Evolutionary conservation across 805 yeast genomes (phyloP).

Genomic region (Candida adriatica): DNA sequence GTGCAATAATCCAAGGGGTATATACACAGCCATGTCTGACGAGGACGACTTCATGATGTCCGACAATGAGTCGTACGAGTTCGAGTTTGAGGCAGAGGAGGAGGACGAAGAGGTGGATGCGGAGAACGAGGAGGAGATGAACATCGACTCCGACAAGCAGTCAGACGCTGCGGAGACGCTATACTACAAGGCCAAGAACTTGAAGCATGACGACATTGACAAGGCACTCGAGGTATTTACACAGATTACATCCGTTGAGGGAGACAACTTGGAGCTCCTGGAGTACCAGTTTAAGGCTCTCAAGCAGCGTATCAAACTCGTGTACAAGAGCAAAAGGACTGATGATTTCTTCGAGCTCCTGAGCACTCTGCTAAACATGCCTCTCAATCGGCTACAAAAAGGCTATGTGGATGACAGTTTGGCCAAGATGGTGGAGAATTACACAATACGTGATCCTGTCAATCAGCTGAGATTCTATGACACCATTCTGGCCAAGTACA

Average conservation of each 20-base stretch:
- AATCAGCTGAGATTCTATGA: slow-evolving; percentile 25
- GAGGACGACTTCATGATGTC: slow-evolving; percentile 25
- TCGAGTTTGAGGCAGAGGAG: slow-evolving; percentile 23
- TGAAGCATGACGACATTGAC: slow-evolving; percentile 21
- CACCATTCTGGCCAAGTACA: slow-evolving; percentile 22
- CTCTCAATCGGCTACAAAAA: slow-evolving; percentile 15
- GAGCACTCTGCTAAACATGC: slow-evolving; percentile 7
- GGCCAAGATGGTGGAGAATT: slow-evolving; percentile 33
- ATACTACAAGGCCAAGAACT: slow-evolving; percentile 22
- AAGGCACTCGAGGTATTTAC: slow-evolving; percentile 14
- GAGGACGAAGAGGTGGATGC: slow-evolving; percentile 4
- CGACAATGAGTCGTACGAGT: slow-evolving; percentile 24
- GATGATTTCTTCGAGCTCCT: slow-evolving; percentile 8
- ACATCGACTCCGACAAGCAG: slow-evolving; percentile 6
- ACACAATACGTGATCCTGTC: slow-evolving; percentile 14
- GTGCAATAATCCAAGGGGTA: too few relatives aligned
- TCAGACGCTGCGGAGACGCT: slow-evolving; percentile 26
- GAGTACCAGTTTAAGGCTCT: slow-evolving; percentile 21
- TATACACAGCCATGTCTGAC: neutral
- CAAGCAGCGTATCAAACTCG: slow-evolving; percentile 20
- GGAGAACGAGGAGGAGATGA: slow-evolving; percentile 22
- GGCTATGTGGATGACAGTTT: slow-evolving; percentile 28
- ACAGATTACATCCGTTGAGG: slow-evolving; percentile 25
- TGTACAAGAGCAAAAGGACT: slow-evolving; percentile 15
- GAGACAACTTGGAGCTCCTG: slow-evolving; percentile 26